A percentile compares a stretch with the other conserved stretches of the same genome.
Evolutionary conservation across 2,329 filamentous ascomycete species (phyloP).

Genomic region (Pyrenochaeta sp.): DNA sequence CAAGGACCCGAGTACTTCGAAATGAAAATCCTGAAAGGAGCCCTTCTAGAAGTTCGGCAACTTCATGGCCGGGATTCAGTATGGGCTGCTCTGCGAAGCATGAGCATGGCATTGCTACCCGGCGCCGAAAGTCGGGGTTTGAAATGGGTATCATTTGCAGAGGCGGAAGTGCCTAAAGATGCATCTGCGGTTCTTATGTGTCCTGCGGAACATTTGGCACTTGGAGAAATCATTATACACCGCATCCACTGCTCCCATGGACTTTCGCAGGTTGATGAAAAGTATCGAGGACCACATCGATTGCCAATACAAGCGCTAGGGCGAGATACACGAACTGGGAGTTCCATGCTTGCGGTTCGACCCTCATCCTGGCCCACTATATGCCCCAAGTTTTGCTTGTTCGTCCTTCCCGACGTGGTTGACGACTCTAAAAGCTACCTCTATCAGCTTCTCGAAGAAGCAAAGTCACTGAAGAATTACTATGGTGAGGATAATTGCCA

Average conservation of each 20-base stretch:
- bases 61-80: conserved; percentile 4
- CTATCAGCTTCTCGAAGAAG: not conserved
- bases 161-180: not conserved
- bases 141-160: not conserved
- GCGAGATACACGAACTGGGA: conserved; percentile 2
- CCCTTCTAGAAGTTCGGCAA: not conserved
- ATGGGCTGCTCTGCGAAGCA: conserved; percentile 3
- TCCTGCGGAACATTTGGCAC: not conserved
- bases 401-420: not conserved
- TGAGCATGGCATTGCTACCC: not conserved
- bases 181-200: not conserved
- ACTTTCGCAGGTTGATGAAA: not conserved
- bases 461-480: not conserved
- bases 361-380: not conserved
- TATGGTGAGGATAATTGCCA: not conserved
- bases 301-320: not conserved
- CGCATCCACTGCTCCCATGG: not conserved
- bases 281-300: not conserved
- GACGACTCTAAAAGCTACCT: not conserved
- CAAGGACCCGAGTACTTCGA: not conserved
- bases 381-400: conserved; percentile 11
- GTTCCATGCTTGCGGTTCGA: conserved; percentile 8
- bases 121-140: not conserved
- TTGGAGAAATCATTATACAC: not conserved
- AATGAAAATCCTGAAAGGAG: not conserved